A percentile compares a stretch with the other conserved stretches of the same genome.
Evolutionary conservation across 2,329 filamentous ascomycete species (phyloP).

Genomic region (Fusarium nelsonii): DNA sequence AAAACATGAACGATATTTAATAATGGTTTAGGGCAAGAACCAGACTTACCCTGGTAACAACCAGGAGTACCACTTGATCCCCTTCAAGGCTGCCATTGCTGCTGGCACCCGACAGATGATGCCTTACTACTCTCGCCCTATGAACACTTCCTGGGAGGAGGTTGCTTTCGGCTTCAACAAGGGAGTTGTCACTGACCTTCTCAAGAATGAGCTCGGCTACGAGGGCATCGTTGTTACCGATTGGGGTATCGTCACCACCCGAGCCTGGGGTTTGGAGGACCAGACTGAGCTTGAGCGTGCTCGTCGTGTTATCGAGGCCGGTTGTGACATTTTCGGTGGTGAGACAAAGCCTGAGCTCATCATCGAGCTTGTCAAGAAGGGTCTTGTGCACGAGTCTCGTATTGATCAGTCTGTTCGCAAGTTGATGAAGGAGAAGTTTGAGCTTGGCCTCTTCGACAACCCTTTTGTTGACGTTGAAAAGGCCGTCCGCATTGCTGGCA

Average conservation of each 20-base stretch:
- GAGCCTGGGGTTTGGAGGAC: constrained; percentile 64
- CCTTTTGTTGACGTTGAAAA: constrained; percentile 61
- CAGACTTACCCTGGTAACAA: constrained; percentile 63
- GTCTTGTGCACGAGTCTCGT: constrained; percentile 55
- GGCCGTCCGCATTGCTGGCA: constrained; percentile 55
- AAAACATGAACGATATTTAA: constrained; percentile 34
- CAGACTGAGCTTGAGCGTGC: constrained; percentile 54
- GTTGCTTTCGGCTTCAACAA: constrained; percentile 66
- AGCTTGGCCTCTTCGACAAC: constrained; percentile 64
- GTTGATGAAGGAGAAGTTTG: constrained; percentile 63
- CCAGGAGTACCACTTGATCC: constrained; percentile 62
- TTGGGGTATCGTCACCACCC: constrained; percentile 66
- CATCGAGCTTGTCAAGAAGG: constrained; percentile 60
- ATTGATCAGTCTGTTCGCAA: constrained; percentile 61
- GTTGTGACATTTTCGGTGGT: constrained; percentile 66
- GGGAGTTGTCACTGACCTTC: constrained; percentile 62
- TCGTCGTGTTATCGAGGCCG: constrained; percentile 59
- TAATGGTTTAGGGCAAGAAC: constrained; percentile 60
- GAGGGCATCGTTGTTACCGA: constrained; percentile 65
- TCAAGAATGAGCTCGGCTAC: constrained; percentile 62
- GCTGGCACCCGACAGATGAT: constrained; percentile 65
- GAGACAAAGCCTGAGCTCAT: constrained; percentile 62
- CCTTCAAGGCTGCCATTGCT: constrained; percentile 63
- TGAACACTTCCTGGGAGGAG: constrained; percentile 60
- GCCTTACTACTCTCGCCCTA: constrained; percentile 63